These are phyloP conservation scores for Zelonia costaricensis DNA, from an alignment of 208 protist genomes.

Conservation along the genomic window DNA sequence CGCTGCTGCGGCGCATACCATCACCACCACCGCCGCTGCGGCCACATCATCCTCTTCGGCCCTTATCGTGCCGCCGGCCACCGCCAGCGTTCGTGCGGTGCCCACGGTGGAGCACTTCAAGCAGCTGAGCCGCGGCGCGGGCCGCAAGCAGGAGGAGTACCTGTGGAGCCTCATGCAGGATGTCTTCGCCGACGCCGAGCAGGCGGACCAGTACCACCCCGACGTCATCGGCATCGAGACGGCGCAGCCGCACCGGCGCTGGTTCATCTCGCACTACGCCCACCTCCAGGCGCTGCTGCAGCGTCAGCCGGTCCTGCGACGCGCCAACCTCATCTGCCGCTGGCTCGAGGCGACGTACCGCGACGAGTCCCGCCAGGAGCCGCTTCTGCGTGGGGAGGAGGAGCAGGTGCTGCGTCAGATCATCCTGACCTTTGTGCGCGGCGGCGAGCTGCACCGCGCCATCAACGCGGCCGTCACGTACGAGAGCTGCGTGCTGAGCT, in stretches of 20 bases:
- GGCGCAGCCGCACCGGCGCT: conserved; percentile 69
- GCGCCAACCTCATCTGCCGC: conserved; percentile 60
- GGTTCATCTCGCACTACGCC: conserved; percentile 80
- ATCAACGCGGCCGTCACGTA: conserved; percentile 53
- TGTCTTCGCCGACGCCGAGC: conserved; percentile 59
- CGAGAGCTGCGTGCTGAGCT: conserved; percentile 71
- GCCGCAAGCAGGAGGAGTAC: conserved; percentile 44
- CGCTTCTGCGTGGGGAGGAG: conserved; percentile 48
- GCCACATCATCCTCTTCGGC: neutral
- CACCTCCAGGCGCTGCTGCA: conserved; percentile 73
- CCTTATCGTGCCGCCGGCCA: neutral
- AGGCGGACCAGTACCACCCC: conserved; percentile 47
- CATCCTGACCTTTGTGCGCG: conserved; percentile 66
- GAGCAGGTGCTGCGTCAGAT: conserved; percentile 67
- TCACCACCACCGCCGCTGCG: conserved; percentile 1
- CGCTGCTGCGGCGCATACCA: neutral
- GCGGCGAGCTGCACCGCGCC: conserved; percentile 67
- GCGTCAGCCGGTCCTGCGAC: conserved; percentile 55
- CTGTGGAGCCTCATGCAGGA: conserved; percentile 66
- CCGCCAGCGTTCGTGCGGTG: conserved; percentile 13
- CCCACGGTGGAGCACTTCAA: conserved; percentile 50
- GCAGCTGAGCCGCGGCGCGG: conserved; percentile 30
- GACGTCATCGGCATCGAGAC: conserved; percentile 61
- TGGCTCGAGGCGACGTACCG: conserved; percentile 79
- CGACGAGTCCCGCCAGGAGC: conserved; percentile 28